Evolutionary conservation across 495 filamentous ascomycete species (phyloP).

Genomic region (Oidiodendron maius): DNA sequence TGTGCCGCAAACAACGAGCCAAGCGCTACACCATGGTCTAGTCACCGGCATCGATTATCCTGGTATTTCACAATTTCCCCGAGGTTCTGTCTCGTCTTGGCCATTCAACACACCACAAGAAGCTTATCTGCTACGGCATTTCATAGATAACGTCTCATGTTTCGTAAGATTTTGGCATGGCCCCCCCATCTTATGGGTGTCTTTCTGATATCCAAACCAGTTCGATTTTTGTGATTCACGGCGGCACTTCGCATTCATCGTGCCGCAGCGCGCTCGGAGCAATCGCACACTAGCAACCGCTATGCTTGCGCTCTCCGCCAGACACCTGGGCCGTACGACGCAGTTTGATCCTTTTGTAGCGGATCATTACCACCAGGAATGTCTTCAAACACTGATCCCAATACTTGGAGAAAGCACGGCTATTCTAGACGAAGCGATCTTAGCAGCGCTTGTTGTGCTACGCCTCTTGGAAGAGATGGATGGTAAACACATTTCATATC

Average conservation of each 20-base stretch:
- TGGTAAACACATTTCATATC: conserved; percentile 29
- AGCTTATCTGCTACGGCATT: neutral
- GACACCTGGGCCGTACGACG: conserved; percentile 45
- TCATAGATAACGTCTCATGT: conserved; percentile 2
- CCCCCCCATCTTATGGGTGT: no score
- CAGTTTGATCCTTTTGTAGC: conserved; percentile 39
- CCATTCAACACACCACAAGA: no score
- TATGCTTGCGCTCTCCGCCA: conserved; percentile 50
- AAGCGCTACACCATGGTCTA: no score
- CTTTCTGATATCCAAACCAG: no score
- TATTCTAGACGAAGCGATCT: conserved; percentile 52
- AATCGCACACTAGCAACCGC: conserved; percentile 50
- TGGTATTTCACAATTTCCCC: no score
- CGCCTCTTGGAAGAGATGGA: conserved; percentile 59
- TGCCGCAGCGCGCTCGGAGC: conserved; percentile 42
- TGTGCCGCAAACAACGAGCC: no score
- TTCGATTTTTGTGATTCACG: no score
- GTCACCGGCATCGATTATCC: no score
- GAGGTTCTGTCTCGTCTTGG: no score
- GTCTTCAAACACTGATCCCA: conserved; percentile 43
- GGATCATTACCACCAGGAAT: conserved; percentile 42
- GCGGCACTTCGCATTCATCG: conserved; percentile 48
- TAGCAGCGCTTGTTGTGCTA: conserved; percentile 55
- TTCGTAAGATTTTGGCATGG: no score
- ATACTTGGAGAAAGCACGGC: conserved; percentile 43